Evolutionary conservation across 331 rosid genomes (phyloP).

Genomic region (Malus hybrid): DNA sequence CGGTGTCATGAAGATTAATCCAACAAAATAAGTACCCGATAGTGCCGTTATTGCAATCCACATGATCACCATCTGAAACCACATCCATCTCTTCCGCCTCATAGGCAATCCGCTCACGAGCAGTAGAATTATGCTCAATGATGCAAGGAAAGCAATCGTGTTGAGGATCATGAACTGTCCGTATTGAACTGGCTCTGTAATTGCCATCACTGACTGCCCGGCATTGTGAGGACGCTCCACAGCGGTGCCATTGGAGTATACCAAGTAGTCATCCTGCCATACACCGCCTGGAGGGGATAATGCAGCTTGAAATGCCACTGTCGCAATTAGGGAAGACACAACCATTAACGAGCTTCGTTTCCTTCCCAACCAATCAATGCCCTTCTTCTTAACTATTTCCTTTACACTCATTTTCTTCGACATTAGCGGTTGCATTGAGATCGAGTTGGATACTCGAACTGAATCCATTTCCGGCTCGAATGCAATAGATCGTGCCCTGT

Average conservation of each 20-base stretch:
- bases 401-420: conserved; percentile 7
- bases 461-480: conserved; percentile 1
- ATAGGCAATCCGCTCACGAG: conserved; percentile 23
- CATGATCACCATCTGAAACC: conserved; percentile 31
- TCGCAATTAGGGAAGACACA: conserved; percentile 22
- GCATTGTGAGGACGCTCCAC: conserved; percentile 15
- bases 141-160: conserved; percentile 20
- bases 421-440: background rate
- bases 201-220: conserved; percentile 18
- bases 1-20: conserved; percentile 14
- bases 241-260: conserved; percentile 7
- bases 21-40: conserved; percentile 8
- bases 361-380: conserved; percentile 20
- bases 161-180: conserved; percentile 17
- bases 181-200: background rate
- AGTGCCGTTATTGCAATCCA: conserved; percentile 26
- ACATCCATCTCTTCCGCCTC: conserved; percentile 18
- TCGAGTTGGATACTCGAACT: background rate
- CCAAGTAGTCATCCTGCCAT: conserved; percentile 22
- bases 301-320: conserved; percentile 19
- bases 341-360: conserved; percentile 22
- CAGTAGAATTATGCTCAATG: conserved; percentile 21
- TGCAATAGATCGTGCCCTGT: background rate
- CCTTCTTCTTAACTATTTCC: conserved; percentile 2
- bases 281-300: conserved; percentile 24